These are phyloP conservation scores for Asclepias syriaca DNA, from an alignment of 257 asterid genomes.

Conservation along the genomic window DNA sequence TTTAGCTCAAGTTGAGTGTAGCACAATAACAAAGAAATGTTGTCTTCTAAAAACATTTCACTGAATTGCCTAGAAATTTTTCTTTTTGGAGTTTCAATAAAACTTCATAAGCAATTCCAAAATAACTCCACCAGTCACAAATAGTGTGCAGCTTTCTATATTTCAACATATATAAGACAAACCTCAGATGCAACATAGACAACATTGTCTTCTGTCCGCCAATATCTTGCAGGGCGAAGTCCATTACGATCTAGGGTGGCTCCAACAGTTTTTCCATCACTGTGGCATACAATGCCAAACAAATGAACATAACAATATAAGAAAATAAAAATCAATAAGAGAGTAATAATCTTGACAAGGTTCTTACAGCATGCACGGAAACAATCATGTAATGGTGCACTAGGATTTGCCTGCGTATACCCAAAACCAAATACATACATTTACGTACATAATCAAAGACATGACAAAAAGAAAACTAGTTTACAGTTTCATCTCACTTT, in stretches of 20 bases:
- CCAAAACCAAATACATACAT: conserved; percentile 1
- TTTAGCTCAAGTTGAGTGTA: neutral
- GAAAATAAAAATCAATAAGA: neutral
- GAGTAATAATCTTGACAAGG: neutral
- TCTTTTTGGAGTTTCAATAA: neutral
- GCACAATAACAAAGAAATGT: neutral
- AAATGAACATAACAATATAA: conserved; percentile 11
- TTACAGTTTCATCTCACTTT: neutral
- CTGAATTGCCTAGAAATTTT: neutral
- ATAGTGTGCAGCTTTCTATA: neutral
- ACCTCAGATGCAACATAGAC: conserved; percentile 99
- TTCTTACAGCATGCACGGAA: neutral
- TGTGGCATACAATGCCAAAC: conserved; percentile 27
- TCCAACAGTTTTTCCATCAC: conserved; percentile 99
- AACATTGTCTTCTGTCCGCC: conserved; percentile 90
- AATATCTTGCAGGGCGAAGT: conserved; percentile 98
- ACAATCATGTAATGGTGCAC: neutral
- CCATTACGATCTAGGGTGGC: conserved; percentile 99
- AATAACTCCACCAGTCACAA: neutral
- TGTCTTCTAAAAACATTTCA: neutral
- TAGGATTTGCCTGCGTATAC: neutral
- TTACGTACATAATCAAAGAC: neutral
- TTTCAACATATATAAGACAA: conserved; percentile 15
- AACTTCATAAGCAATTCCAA: neutral
- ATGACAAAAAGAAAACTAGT: neutral